These are phyloP conservation scores for Agaricus sinodeliciosus DNA, from an alignment of 768 basidiomycete species.

Conservation along the genomic window DNA sequence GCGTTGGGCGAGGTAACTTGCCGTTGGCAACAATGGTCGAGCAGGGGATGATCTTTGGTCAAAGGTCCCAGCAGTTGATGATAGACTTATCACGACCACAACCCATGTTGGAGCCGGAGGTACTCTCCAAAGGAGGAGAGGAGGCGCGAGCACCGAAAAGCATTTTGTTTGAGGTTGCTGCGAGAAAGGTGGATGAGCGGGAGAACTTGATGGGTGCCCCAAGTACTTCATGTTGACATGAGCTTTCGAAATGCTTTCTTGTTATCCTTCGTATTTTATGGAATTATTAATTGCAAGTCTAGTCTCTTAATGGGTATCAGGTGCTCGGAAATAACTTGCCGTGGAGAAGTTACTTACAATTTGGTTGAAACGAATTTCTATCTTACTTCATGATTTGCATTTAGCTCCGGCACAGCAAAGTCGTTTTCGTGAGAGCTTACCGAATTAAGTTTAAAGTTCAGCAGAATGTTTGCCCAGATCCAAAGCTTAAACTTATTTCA, in stretches of 20 bases:
- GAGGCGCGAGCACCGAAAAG: conserved; percentile 8
- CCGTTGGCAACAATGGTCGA: not conserved
- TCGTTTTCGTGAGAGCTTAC: not conserved
- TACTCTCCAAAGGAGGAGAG: not conserved
- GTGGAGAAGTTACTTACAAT: too few relatives aligned
- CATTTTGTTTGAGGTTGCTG: conserved; percentile 18
- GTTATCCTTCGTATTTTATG: not conserved
- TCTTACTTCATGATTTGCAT: too few relatives aligned
- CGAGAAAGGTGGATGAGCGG: conserved; percentile 10
- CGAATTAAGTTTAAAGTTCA: not conserved
- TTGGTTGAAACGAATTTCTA: too few relatives aligned
- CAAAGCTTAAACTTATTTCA: too few relatives aligned
- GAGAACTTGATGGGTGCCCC: not conserved
- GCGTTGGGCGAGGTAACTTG: not conserved
- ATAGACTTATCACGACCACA: conserved; percentile 18
- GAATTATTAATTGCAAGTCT: too few relatives aligned
- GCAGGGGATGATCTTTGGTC: conserved; percentile 2
- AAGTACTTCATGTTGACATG: not conserved
- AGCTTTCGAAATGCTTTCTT: not conserved
- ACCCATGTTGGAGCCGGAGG: conserved; percentile 9
- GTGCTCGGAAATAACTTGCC: too few relatives aligned
- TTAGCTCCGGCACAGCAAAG: too few relatives aligned
- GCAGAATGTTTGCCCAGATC: too few relatives aligned
- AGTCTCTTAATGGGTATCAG: too few relatives aligned
- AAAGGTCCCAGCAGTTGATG: not conserved